Percentiles rank a stretch among this genome's conserved stretches.
These are phyloP conservation scores for Termitomyces sp. DNA, from an alignment of 768 basidiomycete genomes.

Conservation along the genomic window DNA sequence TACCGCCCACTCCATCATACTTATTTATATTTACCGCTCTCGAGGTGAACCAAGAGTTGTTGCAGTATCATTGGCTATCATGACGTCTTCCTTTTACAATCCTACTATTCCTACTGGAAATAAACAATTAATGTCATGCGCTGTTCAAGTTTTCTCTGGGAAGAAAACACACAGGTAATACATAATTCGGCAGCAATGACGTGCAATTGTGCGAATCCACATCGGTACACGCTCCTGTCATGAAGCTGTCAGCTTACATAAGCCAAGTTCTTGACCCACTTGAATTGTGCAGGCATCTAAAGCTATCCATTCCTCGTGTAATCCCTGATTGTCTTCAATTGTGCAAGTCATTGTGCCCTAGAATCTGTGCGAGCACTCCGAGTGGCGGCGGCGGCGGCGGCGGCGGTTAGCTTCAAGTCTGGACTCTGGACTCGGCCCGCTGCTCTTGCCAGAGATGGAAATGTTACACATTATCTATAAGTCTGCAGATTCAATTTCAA, in stretches of 20 bases:
- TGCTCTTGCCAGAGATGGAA: background rate
- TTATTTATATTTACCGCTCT: background rate
- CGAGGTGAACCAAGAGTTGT: background rate
- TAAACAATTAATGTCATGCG: background rate
- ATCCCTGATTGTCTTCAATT: background rate
- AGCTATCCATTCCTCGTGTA: background rate
- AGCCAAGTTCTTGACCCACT: background rate
- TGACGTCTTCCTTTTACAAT: background rate
- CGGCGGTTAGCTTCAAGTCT: background rate
- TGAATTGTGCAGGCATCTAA: background rate
- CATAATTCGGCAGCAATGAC: background rate
- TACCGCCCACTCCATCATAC: too few species aligned
- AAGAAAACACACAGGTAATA: background rate
- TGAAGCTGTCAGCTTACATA: background rate
- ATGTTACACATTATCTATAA: too few species aligned
- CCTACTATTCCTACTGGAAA: background rate
- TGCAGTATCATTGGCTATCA: background rate
- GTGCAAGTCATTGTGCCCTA: background rate
- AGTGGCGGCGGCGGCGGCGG: conserved; percentile 4
- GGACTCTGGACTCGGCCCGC: background rate
- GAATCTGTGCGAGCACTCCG: background rate
- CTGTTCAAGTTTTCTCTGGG: background rate
- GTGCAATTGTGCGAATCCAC: background rate
- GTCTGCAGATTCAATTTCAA: too few species aligned
- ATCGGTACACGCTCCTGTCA: background rate